Evolutionary conservation across 805 yeast genomes (phyloP).

Genomic region (Wickerhamomyces canadensis): DNA sequence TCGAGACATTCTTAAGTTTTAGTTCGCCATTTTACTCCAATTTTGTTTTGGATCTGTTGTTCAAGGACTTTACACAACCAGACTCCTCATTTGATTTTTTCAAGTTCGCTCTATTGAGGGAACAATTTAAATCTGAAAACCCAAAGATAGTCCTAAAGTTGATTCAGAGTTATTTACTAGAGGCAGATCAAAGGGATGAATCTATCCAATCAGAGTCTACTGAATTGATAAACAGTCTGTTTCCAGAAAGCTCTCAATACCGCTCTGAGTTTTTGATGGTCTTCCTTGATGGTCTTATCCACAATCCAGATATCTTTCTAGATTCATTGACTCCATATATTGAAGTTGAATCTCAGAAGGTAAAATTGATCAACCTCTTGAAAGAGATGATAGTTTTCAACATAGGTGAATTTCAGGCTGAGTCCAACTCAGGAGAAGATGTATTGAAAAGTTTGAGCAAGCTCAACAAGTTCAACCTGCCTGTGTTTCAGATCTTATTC

Average conservation of each 20-base stretch:
- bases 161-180: slow-evolving; percentile 12
- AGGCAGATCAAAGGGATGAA: slow-evolving; percentile 9
- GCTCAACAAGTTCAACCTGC: slow-evolving; percentile 36
- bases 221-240: slow-evolving; percentile 17
- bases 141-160: slow-evolving; percentile 15
- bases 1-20: slow-evolving; percentile 26
- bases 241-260: slow-evolving; percentile 14
- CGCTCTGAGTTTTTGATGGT: slow-evolving; percentile 14
- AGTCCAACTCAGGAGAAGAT: not conserved
- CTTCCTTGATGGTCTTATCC: slow-evolving; percentile 15
- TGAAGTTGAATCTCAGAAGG: not conserved
- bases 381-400: slow-evolving; percentile 7
- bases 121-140: slow-evolving; percentile 14
- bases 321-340: slow-evolving; percentile 2
- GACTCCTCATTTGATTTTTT: slow-evolving; percentile 14
- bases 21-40: slow-evolving; percentile 14
- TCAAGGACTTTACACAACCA: slow-evolving; percentile 14
- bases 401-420: not conserved
- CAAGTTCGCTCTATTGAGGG: slow-evolving; percentile 17
- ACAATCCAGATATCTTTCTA: slow-evolving; percentile 9
- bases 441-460: slow-evolving; percentile 19
- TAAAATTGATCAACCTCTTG: slow-evolving; percentile 4
- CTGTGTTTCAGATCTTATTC: slow-evolving; percentile 36
- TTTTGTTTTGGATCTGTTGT: slow-evolving; percentile 19
- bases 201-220: slow-evolving; percentile 22